Conservation (phyloP, 108 stramenopile genomes). For the Fistulifera pelliculosa region DNA sequence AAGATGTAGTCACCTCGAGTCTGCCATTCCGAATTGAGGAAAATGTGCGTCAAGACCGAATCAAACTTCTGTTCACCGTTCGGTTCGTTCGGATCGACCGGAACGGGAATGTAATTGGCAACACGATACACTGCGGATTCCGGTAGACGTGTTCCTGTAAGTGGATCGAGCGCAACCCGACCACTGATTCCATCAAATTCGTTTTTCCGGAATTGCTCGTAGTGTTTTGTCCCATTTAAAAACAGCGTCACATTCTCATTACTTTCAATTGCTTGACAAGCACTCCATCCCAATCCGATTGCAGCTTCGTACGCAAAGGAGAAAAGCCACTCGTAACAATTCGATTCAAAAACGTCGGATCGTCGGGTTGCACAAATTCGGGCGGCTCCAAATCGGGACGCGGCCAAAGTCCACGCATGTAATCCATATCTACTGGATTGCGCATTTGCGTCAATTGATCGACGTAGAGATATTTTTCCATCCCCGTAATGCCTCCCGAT, state of each 20-base stretch:
- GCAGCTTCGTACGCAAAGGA: conserved; percentile 44
- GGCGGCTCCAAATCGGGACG: neutral
- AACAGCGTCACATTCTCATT: conserved; percentile 3
- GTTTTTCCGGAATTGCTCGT: conserved; percentile 16
- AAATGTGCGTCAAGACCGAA: neutral
- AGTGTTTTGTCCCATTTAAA: conserved; percentile 30
- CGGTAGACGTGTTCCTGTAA: conserved; percentile 34
- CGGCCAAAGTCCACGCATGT: conserved; percentile 7
- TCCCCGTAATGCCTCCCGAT: conserved; percentile 5
- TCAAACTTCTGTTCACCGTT: neutral
- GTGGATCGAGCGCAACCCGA: conserved; percentile 21
- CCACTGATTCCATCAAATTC: conserved; percentile 35
- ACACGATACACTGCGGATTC: conserved; percentile 22
- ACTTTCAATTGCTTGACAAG: conserved; percentile 12
- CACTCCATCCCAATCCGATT: conserved; percentile 42
- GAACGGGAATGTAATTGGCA: conserved; percentile 14
- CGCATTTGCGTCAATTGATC: conserved; percentile 7
- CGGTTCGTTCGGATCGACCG: neutral
- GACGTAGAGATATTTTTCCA: conserved; percentile 6
- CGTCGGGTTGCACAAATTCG: neutral
- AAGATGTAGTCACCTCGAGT: conserved; percentile 2
- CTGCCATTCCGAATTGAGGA: neutral
- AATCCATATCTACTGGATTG: conserved; percentile 18
- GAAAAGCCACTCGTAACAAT: neutral
- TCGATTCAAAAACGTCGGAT: neutral